phyloP scores from a whole-genome alignment of 2,329 filamentous ascomycete genomes.

The Aspergillus tanneri region DNA sequence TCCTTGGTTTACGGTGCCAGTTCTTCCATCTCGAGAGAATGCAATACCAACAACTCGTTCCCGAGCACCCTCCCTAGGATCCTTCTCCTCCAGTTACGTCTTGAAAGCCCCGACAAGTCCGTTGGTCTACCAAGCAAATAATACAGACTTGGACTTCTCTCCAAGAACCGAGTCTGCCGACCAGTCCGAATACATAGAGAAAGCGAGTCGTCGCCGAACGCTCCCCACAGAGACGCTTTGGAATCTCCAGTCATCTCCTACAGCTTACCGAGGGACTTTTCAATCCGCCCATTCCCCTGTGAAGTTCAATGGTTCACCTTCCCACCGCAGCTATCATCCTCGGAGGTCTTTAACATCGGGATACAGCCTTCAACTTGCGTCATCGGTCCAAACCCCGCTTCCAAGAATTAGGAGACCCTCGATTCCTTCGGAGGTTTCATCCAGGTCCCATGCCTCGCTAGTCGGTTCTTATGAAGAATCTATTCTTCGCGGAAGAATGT shows the following conservation, averaged over 20 bases:
- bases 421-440: conserved; percentile 69
- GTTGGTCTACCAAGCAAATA: conserved; percentile 82
- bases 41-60: conserved; percentile 32
- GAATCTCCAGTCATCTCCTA: conserved; percentile 47
- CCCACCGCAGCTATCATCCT: conserved; percentile 77
- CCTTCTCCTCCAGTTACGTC: conserved; percentile 74
- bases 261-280: conserved; percentile 37
- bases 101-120: conserved; percentile 90
- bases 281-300: conserved; percentile 45
- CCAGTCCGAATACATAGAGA: conserved; percentile 48
- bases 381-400: conserved; percentile 39
- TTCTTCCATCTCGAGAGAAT: conserved; percentile 22
- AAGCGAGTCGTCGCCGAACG: conserved; percentile 65
- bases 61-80: conserved; percentile 63
- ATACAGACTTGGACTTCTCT: conserved; percentile 69
- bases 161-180: conserved; percentile 55
- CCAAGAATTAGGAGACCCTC: conserved; percentile 64
- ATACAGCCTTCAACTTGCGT: conserved; percentile 50
- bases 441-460: conserved; percentile 87
- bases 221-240: conserved; percentile 63
- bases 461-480: conserved; percentile 98
- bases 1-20: conserved; percentile 52
- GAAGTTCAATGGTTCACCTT: conserved; percentile 60
- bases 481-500: conserved; percentile 93
- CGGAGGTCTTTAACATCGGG: conserved; percentile 70